Evolutionary conservation across 2,329 filamentous ascomycete species (phyloP), one percentile per base, ranked within the genome.

Genomic region (Aspergillus caelatus): DNA sequence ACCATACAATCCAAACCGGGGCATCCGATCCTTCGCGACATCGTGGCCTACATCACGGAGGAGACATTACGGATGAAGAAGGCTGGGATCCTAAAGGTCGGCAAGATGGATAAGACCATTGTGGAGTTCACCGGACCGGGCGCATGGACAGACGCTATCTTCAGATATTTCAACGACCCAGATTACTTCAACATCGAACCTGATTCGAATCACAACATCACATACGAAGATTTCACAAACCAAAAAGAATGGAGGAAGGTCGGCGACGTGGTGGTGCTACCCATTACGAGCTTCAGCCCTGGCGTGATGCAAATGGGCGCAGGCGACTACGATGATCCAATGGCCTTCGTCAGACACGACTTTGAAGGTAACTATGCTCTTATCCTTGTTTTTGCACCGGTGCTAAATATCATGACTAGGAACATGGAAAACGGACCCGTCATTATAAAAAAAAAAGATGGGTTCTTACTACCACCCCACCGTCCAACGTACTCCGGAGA

Each of bases 341-440:
- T 97, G 92, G 95, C 95, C 1, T 98, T 96, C 83, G 95, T 99
- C 65, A 94, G 95, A 81, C 95, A 99, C 80, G 89, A 93, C 61
- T 99, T 99, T 77, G 92, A 96, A 83, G 95, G 94, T 96, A 71
- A 26, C 62, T 63, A 16, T 19, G 52, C 14, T 56, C 11, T 39
- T 57, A 6, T 41, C 23, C 5, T 11, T 55, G 19, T 34, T 32
- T 2, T 48, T 23, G 4, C 19, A 34, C 58, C 14, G 2, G 39
- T 56, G 58, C 67, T 72, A 55, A 74, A 50, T 58, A n/a, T 32
- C 36, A 14, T 16, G 16, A 21, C 32, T 30, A 79, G 77, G 77
- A 34, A 70, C 76, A 34, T 79, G 77, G 77, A 79, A 79, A 65
- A 76, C 76, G 14, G 75, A 77, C 50, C 71, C 75, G 19, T 75